Evolutionary conservation across 1,284 basidiomycete genomes (phyloP).

Genomic region (Heliocybe sulcata): DNA sequence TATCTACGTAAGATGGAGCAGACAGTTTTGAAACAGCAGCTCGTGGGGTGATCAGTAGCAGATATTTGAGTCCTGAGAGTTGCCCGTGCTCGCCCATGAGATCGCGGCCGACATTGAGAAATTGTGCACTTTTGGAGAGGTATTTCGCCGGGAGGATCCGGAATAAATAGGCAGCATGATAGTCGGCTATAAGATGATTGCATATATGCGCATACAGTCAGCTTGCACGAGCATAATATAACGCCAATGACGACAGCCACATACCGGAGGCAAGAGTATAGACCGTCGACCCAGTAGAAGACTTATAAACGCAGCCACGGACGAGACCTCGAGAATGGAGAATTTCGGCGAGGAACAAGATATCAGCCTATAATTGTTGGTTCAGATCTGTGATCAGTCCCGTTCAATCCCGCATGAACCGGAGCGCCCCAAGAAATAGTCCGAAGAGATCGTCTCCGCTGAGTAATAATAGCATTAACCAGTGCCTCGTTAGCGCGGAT

Average conservation of each 20-base stretch:
- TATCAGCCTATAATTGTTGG: too few species aligned
- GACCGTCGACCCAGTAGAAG: slow-evolving; percentile 13
- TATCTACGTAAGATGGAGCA: slow-evolving; percentile 46
- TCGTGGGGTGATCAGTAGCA: slow-evolving; percentile 17
- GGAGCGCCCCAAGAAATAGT: too few species aligned
- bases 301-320: slow-evolving; percentile 18
- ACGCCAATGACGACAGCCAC: slow-evolving; percentile 6
- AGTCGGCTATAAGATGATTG: slow-evolving; percentile 17
- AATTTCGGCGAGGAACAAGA: too few species aligned
- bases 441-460: too few species aligned
- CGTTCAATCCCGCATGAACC: too few species aligned
- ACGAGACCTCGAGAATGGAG: too few species aligned
- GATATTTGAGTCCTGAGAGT: slow-evolving; percentile 12
- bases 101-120: slow-evolving; percentile 17
- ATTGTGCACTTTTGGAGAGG: slow-evolving; percentile 13
- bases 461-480: too few species aligned
- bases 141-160: slow-evolving; percentile 11
- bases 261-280: slow-evolving; percentile 20
- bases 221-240: not conserved
- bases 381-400: too few species aligned
- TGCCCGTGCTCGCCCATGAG: slow-evolving; percentile 19
- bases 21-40: slow-evolving; percentile 38
- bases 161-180: slow-evolving; percentile 9
- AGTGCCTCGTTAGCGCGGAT: too few species aligned
- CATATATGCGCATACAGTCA: slow-evolving; percentile 10